phyloP scores from a whole-genome alignment of 2,329 filamentous ascomycete genomes.

The Ophiostoma tasmaniense region DNA sequence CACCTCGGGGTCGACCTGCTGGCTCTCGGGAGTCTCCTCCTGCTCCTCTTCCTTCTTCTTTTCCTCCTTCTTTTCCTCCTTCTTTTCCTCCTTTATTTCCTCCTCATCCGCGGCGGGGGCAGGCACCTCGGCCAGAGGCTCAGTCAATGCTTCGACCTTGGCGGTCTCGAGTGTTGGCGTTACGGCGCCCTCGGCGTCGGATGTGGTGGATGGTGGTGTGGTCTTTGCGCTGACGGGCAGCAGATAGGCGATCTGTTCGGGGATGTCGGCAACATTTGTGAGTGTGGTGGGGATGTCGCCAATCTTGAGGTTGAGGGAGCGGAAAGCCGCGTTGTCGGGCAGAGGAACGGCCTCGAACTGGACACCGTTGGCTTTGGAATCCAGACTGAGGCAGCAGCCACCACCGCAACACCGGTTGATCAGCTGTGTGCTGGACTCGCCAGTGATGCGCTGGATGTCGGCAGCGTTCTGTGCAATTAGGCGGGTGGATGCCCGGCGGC shows the following conservation, averaged over 20 bases:
- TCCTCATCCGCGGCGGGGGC: not conserved
- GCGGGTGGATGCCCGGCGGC: slow-evolving; percentile 59
- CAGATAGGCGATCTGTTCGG: slow-evolving; percentile 66
- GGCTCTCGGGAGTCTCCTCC: slow-evolving; percentile 10
- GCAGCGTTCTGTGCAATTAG: slow-evolving; percentile 56
- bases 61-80: not conserved
- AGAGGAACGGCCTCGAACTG: slow-evolving; percentile 46
- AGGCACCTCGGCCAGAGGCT: not conserved
- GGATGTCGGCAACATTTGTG: slow-evolving; percentile 62
- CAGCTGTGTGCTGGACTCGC: slow-evolving; percentile 53
- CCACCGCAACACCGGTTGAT: slow-evolving; percentile 57
- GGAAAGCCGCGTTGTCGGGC: slow-evolving; percentile 80
- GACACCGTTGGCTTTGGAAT: slow-evolving; percentile 36
- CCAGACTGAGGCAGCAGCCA: slow-evolving; percentile 50
- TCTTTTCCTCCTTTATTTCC: not conserved
- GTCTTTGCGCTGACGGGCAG: slow-evolving; percentile 43
- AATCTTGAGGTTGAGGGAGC: slow-evolving; percentile 67
- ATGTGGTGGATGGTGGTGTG: slow-evolving; percentile 21
- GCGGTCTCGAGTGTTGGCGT: slow-evolving; percentile 16
- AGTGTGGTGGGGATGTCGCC: slow-evolving; percentile 65
- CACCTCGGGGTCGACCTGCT: slow-evolving; percentile 14
- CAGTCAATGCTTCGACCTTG: not conserved
- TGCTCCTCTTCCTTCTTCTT: not conserved
- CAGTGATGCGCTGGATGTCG: slow-evolving; percentile 56
- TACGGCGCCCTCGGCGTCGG: slow-evolving; percentile 4